These are phyloP conservation scores for Trichosanthes cucumerina DNA, from an alignment of 306 rosid species.

Conservation along the genomic window DNA sequence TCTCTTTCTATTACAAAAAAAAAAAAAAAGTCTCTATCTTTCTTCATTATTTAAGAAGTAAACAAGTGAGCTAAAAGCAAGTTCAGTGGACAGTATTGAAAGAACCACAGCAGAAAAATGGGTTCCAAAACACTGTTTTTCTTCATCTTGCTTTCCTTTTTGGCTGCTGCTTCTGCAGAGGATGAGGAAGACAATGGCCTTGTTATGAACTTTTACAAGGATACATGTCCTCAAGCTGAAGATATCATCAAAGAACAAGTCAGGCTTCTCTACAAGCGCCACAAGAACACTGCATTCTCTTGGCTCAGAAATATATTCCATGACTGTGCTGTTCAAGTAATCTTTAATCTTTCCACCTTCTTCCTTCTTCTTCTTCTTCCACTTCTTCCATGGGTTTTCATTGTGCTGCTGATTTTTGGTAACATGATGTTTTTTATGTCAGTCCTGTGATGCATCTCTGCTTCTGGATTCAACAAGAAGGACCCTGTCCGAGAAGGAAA, in stretches of 20 bases:
- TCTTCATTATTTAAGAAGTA: constrained; percentile 42
- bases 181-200: constrained; percentile 42
- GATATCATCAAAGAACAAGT: constrained; percentile 87
- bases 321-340: constrained; percentile 92
- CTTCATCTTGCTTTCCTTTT: constrained; percentile 34
- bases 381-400: neutral
- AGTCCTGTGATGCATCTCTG: constrained; percentile 96
- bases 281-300: constrained; percentile 99
- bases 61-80: neutral
- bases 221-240: constrained; percentile 93
- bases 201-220: constrained; percentile 72
- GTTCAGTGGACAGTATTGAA: constrained; percentile 4
- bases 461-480: constrained; percentile 87
- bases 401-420: neutral
- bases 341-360: neutral
- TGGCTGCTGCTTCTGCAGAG: constrained; percentile 39
- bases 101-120: constrained; percentile 24
- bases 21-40: neutral
- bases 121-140: constrained; percentile 23
- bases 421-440: neutral
- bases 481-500: constrained; percentile 79
- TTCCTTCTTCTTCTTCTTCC: neutral
- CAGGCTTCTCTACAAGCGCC: constrained; percentile 93
- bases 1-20: too few species aligned
- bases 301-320: constrained; percentile 99